A percentile compares a stretch with the other conserved stretches of the same genome.
These are phyloP conservation scores for Astrothelium subdiscretum DNA, from an alignment of 495 filamentous ascomycete species.

Conservation along the genomic window DNA sequence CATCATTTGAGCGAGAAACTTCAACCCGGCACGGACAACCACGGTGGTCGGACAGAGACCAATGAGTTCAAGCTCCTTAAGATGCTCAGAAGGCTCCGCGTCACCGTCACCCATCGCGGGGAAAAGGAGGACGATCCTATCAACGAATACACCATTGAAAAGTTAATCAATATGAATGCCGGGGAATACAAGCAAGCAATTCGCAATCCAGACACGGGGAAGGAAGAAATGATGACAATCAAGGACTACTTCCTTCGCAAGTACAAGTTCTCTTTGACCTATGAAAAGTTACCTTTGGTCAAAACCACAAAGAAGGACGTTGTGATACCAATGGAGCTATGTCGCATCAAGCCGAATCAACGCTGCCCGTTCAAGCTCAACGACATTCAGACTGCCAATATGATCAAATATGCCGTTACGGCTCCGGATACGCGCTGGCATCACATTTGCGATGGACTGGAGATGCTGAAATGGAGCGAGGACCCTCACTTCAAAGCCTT, in stretches of 20 bases:
- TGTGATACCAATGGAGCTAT: conserved; percentile 68
- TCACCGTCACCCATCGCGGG: conserved; percentile 50
- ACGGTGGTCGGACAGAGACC: conserved; percentile 22
- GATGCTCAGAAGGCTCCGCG: conserved; percentile 51
- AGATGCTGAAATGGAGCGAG: conserved; percentile 50
- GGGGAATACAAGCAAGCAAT: not conserved
- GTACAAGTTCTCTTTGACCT: conserved; percentile 48
- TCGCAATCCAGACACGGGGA: conserved; percentile 46
- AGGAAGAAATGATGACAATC: conserved; percentile 44
- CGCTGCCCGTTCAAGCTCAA: conserved; percentile 70
- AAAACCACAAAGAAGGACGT: conserved; percentile 48
- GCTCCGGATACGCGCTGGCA: conserved; percentile 50
- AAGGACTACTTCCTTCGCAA: conserved; percentile 54
- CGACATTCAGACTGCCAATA: conserved; percentile 54
- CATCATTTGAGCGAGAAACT: conserved; percentile 8
- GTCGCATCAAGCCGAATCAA: conserved; percentile 52
- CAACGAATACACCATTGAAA: conserved; percentile 52
- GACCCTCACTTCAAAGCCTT: conserved; percentile 60
- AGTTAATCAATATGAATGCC: conserved; percentile 44
- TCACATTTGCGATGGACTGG: conserved; percentile 53
- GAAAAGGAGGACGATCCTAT: conserved; percentile 15
- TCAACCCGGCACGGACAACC: not conserved
- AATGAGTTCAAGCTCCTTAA: conserved; percentile 40
- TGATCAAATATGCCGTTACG: conserved; percentile 78
- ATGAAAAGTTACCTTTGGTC: conserved; percentile 54